These are phyloP conservation scores for Aegle marmelos DNA, from an alignment of 345 rosid genomes.

Conservation along the genomic window DNA sequence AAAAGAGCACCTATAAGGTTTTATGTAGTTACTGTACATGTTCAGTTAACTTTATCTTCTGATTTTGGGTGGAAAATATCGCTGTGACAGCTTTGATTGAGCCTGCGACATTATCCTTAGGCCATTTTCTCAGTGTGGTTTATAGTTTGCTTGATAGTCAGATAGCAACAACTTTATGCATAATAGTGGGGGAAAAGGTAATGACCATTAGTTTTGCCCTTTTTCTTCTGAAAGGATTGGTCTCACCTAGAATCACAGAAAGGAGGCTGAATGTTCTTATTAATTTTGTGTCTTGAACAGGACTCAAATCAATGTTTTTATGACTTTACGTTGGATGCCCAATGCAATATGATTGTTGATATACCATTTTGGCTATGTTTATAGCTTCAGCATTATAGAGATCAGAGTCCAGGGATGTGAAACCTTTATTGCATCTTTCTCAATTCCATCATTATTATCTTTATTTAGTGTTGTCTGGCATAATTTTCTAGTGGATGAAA, in stretches of 20 bases:
- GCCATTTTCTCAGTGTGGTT: not conserved
- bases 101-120: not conserved
- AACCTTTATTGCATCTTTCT: not conserved
- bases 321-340: not conserved
- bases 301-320: not conserved
- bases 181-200: not conserved
- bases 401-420: not conserved
- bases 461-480: not conserved
- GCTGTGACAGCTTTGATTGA: not conserved
- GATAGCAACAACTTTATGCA: not conserved
- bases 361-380: not conserved
- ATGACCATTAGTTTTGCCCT: too few species aligned
- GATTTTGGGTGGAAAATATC: not conserved
- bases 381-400: not conserved
- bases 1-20: not conserved
- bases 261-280: not conserved
- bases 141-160: not conserved
- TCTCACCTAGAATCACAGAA: not conserved
- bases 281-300: not conserved
- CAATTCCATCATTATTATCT: not conserved
- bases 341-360: not conserved
- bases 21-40: not conserved
- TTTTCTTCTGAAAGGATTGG: too few species aligned
- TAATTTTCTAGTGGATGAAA: constrained; percentile 16
- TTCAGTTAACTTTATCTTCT: not conserved